Evolutionary conservation across 1,284 basidiomycete genomes (phyloP).

Genomic region (Moesziomyces sp.): DNA sequence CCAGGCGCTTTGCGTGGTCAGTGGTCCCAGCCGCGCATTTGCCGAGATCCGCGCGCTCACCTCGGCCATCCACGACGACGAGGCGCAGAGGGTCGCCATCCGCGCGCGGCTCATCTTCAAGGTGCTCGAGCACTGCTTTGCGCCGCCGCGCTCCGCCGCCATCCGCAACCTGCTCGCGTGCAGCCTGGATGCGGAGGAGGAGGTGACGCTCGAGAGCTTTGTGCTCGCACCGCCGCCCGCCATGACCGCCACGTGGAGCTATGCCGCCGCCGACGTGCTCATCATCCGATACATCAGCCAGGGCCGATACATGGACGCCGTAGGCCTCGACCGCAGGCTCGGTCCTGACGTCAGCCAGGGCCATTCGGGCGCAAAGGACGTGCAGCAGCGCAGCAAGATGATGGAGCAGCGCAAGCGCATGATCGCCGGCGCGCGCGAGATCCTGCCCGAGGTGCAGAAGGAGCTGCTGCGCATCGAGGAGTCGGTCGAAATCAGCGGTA

Average conservation of each 20-base stretch:
- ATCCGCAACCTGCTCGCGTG: conserved; percentile 50
- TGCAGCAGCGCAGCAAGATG: conserved; percentile 39
- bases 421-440: conserved; percentile 45
- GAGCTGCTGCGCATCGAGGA: conserved; percentile 51
- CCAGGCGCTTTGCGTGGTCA: conserved; percentile 42
- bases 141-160: conserved; percentile 46
- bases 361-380: conserved; percentile 27
- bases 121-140: conserved; percentile 54
- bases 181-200: conserved; percentile 44
- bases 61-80: conserved; percentile 31
- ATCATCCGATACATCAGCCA: conserved; percentile 56
- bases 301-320: conserved; percentile 59
- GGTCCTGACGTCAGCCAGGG: conserved; percentile 48
- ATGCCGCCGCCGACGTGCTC: conserved; percentile 54
- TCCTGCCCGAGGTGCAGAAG: conserved; percentile 53
- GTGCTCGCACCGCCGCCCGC: conserved; percentile 43
- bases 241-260: conserved; percentile 47
- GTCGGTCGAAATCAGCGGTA: conserved; percentile 36
- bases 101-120: conserved; percentile 42
- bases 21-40: conserved; percentile 33
- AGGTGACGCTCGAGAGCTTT: conserved; percentile 42
- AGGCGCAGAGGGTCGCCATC: conserved; percentile 26
- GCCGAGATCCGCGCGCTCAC: conserved; percentile 37
- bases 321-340: conserved; percentile 53
- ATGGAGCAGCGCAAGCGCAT: conserved; percentile 49